Conservation (phyloP, 2,329 filamentous ascomycete genomes). For the Dothideomycetes sp. region DNA sequence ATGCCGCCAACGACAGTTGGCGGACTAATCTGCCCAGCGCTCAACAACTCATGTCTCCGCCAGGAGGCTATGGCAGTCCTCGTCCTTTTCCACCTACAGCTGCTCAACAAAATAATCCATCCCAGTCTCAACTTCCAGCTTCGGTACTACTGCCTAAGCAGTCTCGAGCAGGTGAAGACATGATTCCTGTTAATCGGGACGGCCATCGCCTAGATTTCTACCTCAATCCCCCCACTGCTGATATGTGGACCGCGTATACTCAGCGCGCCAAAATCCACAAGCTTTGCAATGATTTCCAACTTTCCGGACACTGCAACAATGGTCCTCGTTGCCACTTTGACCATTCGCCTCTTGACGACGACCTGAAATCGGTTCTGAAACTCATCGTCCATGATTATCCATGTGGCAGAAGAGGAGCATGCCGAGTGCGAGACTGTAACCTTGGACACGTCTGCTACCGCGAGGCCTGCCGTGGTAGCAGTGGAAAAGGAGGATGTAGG, state of each 20-base stretch:
- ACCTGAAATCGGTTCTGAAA: slow-evolving; percentile 29
- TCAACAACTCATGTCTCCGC: background rate
- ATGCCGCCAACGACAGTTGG: slow-evolving; percentile 8
- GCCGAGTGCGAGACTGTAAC: slow-evolving; percentile 32
- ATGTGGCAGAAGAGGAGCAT: slow-evolving; percentile 30
- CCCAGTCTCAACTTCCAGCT: background rate
- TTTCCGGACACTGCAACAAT: slow-evolving; percentile 19
- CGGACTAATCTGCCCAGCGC: background rate
- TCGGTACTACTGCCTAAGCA: slow-evolving; percentile 11
- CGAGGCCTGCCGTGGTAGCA: slow-evolving; percentile 16
- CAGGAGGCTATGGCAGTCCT: background rate
- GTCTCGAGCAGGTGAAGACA: slow-evolving; percentile 13
- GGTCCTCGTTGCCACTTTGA: slow-evolving; percentile 34
- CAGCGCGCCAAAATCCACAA: slow-evolving; percentile 27
- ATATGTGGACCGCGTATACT: slow-evolving; percentile 27
- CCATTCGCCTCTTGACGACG: slow-evolving; percentile 31
- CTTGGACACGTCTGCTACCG: slow-evolving; percentile 36
- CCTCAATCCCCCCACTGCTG: slow-evolving; percentile 23
- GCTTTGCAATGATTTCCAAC: slow-evolving; percentile 39
- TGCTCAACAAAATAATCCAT: background rate
- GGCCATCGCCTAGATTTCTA: slow-evolving; percentile 37
- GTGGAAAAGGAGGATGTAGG: slow-evolving; percentile 17
- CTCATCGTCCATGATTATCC: slow-evolving; percentile 33
- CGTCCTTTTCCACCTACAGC: background rate
- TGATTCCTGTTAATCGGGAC: slow-evolving; percentile 37